These are phyloP conservation scores for Wolfiporia cocos DNA, from an alignment of 1,284 basidiomycete genomes.

Conservation along the genomic window DNA sequence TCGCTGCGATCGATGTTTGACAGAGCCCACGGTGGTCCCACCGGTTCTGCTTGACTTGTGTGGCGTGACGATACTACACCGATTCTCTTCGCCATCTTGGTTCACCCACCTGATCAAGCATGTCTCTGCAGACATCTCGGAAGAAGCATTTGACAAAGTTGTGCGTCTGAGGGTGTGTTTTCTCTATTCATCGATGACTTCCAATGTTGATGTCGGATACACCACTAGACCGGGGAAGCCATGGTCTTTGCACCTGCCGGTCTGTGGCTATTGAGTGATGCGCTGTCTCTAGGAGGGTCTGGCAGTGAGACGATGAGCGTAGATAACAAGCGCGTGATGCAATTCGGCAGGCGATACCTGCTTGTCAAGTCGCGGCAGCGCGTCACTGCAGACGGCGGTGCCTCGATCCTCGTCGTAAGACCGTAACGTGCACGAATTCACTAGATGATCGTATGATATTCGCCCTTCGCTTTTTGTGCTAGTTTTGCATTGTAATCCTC, in stretches of 20 bases:
- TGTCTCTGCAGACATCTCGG: constrained; percentile 47
- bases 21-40: constrained; percentile 62
- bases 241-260: constrained; percentile 50
- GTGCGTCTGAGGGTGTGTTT: constrained; percentile 45
- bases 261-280: constrained; percentile 26
- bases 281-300: background rate
- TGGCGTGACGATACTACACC: constrained; percentile 48
- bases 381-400: constrained; percentile 51
- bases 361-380: constrained; percentile 50
- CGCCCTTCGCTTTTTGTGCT: no score
- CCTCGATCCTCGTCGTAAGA: constrained; percentile 42
- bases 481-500: no score
- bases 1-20: no score
- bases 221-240: constrained; percentile 45
- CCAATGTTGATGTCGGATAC: background rate
- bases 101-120: constrained; percentile 55
- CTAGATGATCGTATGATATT: no score
- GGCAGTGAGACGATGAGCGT: background rate
- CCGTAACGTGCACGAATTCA: no score
- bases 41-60: constrained; percentile 57
- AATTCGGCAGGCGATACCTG: constrained; percentile 46
- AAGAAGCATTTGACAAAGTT: constrained; percentile 51
- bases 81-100: constrained; percentile 63
- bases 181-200: background rate
- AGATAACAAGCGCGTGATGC: constrained; percentile 11